A percentile compares a stretch with the other conserved stretches of the same genome.
These are phyloP conservation scores for Thuidium tamariscinum DNA, from an alignment of 225 moss, liverwort and hornwort species.

Conservation along the genomic window DNA sequence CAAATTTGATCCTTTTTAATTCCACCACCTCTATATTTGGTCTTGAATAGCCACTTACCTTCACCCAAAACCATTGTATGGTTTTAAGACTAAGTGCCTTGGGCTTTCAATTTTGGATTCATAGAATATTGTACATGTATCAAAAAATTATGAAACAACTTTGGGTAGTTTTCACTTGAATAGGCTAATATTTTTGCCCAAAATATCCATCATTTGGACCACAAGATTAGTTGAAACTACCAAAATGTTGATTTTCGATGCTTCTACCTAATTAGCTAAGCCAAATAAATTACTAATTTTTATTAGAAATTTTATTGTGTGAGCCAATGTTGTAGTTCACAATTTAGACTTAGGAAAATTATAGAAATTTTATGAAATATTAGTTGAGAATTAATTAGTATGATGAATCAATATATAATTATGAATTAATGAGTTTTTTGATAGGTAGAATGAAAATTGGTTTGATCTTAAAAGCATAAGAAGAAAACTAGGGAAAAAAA, in stretches of 20 bases:
- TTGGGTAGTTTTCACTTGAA: neutral
- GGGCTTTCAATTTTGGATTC: too few species aligned
- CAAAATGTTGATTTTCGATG: neutral
- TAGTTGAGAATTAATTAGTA: neutral
- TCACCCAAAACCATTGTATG: neutral
- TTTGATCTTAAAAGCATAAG: too few species aligned
- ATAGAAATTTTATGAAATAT: neutral
- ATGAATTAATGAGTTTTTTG: neutral
- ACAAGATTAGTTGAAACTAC: neutral
- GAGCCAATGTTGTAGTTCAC: accelerated
- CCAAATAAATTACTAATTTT: neutral
- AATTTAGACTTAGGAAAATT: neutral
- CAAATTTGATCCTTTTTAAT: neutral
- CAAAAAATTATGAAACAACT: too few species aligned
- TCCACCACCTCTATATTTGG: too few species aligned
- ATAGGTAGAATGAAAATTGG: too few species aligned
- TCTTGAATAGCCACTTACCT: neutral
- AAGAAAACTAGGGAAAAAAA: too few species aligned
- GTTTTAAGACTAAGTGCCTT: too few species aligned
- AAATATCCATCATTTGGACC: neutral
- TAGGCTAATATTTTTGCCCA: neutral
- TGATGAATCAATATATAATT: neutral
- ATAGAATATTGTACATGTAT: too few species aligned
- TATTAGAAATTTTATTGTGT: too few species aligned
- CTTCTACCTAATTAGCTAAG: too few species aligned